phyloP scores from a whole-genome alignment of 768 basidiomycete genomes.

The Termitomyces sp. region DNA sequence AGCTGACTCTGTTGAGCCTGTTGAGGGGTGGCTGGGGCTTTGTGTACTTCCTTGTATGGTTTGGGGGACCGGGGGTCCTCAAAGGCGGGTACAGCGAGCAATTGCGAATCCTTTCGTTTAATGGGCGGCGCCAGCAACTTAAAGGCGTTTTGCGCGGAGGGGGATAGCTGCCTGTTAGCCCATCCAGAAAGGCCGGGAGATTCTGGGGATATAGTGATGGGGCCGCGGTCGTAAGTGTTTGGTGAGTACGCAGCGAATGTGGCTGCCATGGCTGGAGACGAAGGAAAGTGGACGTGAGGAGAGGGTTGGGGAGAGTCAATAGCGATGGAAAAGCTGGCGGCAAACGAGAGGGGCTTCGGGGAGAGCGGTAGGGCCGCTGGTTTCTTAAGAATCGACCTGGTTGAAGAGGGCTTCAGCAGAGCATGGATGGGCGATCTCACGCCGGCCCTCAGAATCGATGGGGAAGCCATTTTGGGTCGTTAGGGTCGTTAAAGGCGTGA shows the following conservation, averaged over 20 bases:
- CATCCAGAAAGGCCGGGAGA: constrained; percentile 48
- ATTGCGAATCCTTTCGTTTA: constrained; percentile 2
- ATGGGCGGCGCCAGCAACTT: constrained; percentile 26
- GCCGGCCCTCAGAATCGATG: constrained; percentile 29
- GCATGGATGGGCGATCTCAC: constrained; percentile 26
- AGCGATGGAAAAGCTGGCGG: constrained; percentile 26
- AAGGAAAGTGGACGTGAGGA: constrained; percentile 62
- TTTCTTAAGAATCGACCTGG: constrained; percentile 36
- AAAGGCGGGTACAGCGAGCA: constrained; percentile 17
- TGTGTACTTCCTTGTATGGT: constrained; percentile 12
- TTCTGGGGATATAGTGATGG: constrained; percentile 57
- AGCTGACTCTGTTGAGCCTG: not conserved
- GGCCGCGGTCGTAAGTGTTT: constrained; percentile 55
- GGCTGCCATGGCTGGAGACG: constrained; percentile 50
- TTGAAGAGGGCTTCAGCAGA: constrained; percentile 18
- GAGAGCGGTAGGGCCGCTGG: constrained; percentile 32
- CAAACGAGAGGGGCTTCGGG: constrained; percentile 23
- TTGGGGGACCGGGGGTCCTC: constrained; percentile 36
- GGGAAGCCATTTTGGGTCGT: constrained; percentile 31
- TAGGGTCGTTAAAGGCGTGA: constrained; percentile 16
- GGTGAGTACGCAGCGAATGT: constrained; percentile 56
- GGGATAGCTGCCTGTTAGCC: constrained; percentile 40
- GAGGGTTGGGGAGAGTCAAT: constrained; percentile 28
- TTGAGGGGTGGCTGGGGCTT: not conserved
- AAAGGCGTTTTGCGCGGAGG: constrained; percentile 25